phyloP scores from a whole-genome alignment of 1,284 basidiomycete species.

The Cryptococcus sp. region DNA sequence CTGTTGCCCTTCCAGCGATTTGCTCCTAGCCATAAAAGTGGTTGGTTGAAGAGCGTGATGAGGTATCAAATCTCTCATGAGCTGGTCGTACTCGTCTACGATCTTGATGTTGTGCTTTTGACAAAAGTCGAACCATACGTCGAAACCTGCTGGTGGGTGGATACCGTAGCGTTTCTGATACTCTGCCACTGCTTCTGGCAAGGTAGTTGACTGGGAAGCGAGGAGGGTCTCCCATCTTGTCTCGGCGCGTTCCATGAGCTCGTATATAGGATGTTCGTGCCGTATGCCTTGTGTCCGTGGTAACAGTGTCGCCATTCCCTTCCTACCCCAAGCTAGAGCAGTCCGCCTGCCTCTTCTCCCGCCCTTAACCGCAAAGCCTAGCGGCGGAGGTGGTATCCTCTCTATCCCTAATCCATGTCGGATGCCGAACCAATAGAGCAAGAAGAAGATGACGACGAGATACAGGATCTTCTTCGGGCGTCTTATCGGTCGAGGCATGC shows the following conservation, averaged over 20 bases:
- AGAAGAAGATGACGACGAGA: slow-evolving; percentile 45
- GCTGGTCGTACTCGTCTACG: slow-evolving; percentile 65
- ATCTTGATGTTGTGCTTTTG: slow-evolving; percentile 70
- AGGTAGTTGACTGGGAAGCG: slow-evolving; percentile 58
- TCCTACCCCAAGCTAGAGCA: slow-evolving; percentile 19
- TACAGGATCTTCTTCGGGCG: slow-evolving; percentile 51
- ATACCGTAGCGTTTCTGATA: slow-evolving; percentile 61
- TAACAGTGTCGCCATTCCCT: slow-evolving; percentile 27
- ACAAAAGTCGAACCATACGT: slow-evolving; percentile 62
- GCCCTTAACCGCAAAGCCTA: slow-evolving; percentile 42
- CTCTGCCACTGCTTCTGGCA: slow-evolving; percentile 61
- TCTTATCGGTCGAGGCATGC: slow-evolving; percentile 40
- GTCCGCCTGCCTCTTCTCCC: slow-evolving; percentile 34
- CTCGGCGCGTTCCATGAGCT: slow-evolving; percentile 52
- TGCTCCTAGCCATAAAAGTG: slow-evolving; percentile 38
- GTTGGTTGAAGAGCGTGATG: slow-evolving; percentile 49
- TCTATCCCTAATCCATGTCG: slow-evolving; percentile 51
- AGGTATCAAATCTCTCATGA: slow-evolving; percentile 49
- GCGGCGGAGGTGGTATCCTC: slow-evolving; percentile 35
- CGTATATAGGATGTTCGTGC: slow-evolving; percentile 50
- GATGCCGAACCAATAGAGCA: slow-evolving; percentile 53
- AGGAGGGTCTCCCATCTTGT: slow-evolving; percentile 40
- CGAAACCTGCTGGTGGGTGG: slow-evolving; percentile 55
- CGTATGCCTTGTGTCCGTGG: slow-evolving; percentile 3
- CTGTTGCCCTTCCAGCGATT: slow-evolving; percentile 27